Evolutionary conservation across 2,329 filamentous ascomycete species (phyloP).

Genomic region (Knoxdaviesia capensis): DNA sequence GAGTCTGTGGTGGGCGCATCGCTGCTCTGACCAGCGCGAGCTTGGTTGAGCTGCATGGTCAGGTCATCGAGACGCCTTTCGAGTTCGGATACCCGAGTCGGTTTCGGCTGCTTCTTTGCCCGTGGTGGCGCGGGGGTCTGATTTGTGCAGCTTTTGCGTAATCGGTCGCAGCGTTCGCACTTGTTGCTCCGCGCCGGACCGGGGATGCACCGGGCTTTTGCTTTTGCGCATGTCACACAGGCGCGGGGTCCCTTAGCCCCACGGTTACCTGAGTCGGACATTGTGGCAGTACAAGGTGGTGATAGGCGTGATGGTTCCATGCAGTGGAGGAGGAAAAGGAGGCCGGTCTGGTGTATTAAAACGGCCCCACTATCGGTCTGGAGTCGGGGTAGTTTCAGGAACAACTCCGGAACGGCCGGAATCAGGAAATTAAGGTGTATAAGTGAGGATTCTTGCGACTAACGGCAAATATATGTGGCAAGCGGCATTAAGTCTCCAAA

Average conservation of each 20-base stretch:
- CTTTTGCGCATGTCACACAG: slow-evolving; percentile 28
- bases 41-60: slow-evolving; percentile 19
- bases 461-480: too few species aligned
- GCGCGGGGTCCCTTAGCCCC: slow-evolving; percentile 23
- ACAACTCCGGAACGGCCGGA: too few species aligned
- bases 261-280: not conserved
- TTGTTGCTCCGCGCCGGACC: slow-evolving; percentile 18
- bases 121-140: slow-evolving; percentile 27
- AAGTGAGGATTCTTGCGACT: too few species aligned
- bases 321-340: slow-evolving; percentile 1
- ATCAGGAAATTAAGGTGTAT: too few species aligned
- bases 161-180: slow-evolving; percentile 28
- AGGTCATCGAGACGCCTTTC: slow-evolving; percentile 28
- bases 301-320: not conserved
- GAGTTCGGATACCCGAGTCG: slow-evolving; percentile 27
- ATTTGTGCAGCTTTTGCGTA: slow-evolving; percentile 24
- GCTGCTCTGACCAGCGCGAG: slow-evolving; percentile 5
- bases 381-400: too few species aligned
- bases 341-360: not conserved
- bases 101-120: slow-evolving; percentile 23
- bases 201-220: slow-evolving; percentile 28
- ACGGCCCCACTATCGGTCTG: too few species aligned
- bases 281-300: not conserved
- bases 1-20: too few species aligned
- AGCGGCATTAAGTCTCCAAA: too few species aligned